Base-by-base conservation (phyloP, 2,329 filamentous ascomycete species). In the Aspergillus sergii region DNA sequence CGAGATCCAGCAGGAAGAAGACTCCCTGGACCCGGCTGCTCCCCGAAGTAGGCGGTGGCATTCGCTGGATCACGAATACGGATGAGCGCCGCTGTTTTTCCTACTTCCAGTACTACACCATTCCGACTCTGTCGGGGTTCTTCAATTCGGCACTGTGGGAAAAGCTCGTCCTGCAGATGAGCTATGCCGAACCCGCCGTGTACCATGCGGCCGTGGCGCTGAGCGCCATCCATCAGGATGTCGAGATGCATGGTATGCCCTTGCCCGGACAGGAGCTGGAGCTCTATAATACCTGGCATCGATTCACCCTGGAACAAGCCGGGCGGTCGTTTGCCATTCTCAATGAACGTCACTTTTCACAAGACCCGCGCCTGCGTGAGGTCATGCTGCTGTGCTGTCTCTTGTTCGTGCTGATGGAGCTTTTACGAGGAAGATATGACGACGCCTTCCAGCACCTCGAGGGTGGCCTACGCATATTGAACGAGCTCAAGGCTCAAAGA, bases 1-100 rank as follows among this genome's bases (percentile, higher is more conserved):
- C 21, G 36, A n/a, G 43, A 45, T 16, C 12, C 4, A 46, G 5
- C 10, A 26, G n/a, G n/a, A 54, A 12, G 51, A 39, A 34, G 32
- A 28, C 8, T 4, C 19, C 32, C 11, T 21, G n/a, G 51, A 12
- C 2, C 32, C 11, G 11, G 11, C 34, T 57, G 16, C 39, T 34
- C 9, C 54, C 21, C 4, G 21, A 36, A 11, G 16, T 54, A 10
- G 39, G 19, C 12, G 12, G 36, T 26, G 60, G 56, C 16, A 43
- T 62, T 11, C 56, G 39, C 36, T 53, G 55, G 56, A 7, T 50
- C 9, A 54, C 53, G 16, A 62, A 45, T 19, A 46, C 48, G 2
- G 60, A 62, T 9, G 60, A 62, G 39, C 60, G 56, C 16, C 60
- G 60, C 9, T 58, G 60, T 21, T 62, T 62, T 21, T 53, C 55